Percentiles rank a stretch among this genome's conserved stretches.
Conservation (phyloP, 225 moss, liverwort and hornwort species). For the Ulota crispa region DNA sequence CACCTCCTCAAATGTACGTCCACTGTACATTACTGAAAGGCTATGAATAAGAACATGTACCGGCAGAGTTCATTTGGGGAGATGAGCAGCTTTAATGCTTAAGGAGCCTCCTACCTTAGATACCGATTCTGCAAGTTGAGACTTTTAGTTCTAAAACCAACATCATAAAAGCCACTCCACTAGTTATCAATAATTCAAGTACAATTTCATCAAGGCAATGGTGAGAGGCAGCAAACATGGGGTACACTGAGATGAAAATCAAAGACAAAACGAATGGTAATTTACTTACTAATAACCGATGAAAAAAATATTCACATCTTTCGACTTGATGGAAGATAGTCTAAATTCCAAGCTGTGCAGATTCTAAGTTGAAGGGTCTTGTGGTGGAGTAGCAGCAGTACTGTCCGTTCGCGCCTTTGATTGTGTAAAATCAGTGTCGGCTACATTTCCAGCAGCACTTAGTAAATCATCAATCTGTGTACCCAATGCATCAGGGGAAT, state of each 20-base stretch:
- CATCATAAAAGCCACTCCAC: background rate
- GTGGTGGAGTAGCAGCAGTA: constrained; percentile 19
- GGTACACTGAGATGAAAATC: background rate
- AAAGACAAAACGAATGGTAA: constrained; percentile 12
- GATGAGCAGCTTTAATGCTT: too few species aligned
- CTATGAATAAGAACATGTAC: too few species aligned
- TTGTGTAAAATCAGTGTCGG: constrained; percentile 18
- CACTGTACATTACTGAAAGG: too few species aligned
- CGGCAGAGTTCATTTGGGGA: too few species aligned
- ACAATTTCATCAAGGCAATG: background rate
- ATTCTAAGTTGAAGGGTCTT: constrained; percentile 20
- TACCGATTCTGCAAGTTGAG: background rate
- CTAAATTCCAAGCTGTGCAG: background rate
- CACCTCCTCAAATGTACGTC: too few species aligned
- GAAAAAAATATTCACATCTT: constrained; percentile 2
- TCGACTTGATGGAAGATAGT: background rate
- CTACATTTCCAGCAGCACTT: constrained; percentile 11
- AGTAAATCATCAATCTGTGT: constrained; percentile 19
- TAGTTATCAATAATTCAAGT: background rate
- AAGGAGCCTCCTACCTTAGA: too few species aligned
- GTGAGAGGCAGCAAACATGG: background rate
- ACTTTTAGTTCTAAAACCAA: background rate
- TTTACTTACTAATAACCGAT: constrained; percentile 27
- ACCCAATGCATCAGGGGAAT: constrained; percentile 9
- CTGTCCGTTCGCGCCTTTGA: constrained; percentile 18